phyloP scores from a whole-genome alignment of 345 rosid genomes.

The Boechera divaricarpa region DNA sequence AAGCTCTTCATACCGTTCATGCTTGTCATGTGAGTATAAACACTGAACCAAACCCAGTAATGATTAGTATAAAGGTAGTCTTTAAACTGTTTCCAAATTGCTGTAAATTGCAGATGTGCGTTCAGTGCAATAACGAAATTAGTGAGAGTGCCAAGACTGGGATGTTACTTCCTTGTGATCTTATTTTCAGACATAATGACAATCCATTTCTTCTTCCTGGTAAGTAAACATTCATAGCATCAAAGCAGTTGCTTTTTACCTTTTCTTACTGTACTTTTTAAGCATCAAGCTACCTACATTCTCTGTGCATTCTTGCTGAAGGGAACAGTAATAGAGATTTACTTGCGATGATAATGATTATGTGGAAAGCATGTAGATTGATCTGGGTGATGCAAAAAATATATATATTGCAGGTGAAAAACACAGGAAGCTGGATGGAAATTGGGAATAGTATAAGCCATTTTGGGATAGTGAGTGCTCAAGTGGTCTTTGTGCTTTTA shows the following conservation, averaged over 20 bases:
- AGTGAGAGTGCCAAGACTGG: constrained; percentile 73
- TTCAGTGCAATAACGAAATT: constrained; percentile 92
- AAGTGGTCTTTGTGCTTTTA: constrained; percentile 87
- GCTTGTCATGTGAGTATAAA: constrained; percentile 87
- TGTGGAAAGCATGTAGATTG: neutral
- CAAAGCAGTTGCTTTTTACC: neutral
- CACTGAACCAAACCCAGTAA: constrained; percentile 2
- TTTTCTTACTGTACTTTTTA: neutral
- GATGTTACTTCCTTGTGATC: constrained; percentile 95
- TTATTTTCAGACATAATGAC: constrained; percentile 94
- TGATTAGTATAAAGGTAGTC: neutral
- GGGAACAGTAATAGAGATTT: neutral
- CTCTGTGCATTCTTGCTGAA: neutral
- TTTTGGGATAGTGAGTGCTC: constrained; percentile 95
- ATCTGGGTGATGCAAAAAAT: neutral
- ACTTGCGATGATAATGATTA: no score
- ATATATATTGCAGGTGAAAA: constrained; percentile 59
- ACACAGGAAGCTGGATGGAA: constrained; percentile 99
- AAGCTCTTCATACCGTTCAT: constrained; percentile 95
- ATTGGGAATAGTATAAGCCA: constrained; percentile 97
- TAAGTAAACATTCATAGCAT: constrained; percentile 41
- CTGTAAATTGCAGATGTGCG: constrained; percentile 67
- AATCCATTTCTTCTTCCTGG: constrained; percentile 97
- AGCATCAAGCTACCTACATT: constrained; percentile 7
- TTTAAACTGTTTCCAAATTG: constrained; percentile 11